phyloP scores from a whole-genome alignment of 108 stramenopile species.

The Poteriospumella lacustris region DNA sequence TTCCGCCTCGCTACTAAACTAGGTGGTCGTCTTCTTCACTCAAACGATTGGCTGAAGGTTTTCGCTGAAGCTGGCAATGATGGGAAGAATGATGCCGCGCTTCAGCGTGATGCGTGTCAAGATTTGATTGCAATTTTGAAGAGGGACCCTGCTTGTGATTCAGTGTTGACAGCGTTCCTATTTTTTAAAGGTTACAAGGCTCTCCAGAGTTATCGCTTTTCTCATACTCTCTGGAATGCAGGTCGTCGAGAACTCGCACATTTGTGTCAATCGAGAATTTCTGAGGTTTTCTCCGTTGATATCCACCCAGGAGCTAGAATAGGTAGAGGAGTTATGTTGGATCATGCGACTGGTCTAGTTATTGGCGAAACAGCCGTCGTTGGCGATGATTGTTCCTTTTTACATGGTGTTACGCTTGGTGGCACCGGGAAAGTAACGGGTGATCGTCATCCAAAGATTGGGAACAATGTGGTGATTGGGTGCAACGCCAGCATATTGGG shows the following conservation, averaged over 20 bases:
- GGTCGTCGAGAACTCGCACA: slow-evolving; percentile 52
- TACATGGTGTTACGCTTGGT: slow-evolving; percentile 62
- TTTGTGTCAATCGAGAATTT: slow-evolving; percentile 70
- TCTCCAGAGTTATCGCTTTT: slow-evolving; percentile 41
- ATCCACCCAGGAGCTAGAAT: slow-evolving; percentile 83
- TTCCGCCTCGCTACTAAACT: background rate
- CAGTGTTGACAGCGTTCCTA: slow-evolving; percentile 23
- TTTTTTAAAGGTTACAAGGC: slow-evolving; percentile 48
- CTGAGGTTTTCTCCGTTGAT: slow-evolving; percentile 72
- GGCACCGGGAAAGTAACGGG: slow-evolving; percentile 57
- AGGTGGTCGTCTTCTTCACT: background rate
- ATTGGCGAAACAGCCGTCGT: slow-evolving; percentile 62
- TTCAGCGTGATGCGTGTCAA: background rate
- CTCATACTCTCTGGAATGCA: slow-evolving; percentile 36
- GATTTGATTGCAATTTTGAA: background rate
- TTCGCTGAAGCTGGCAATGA: background rate
- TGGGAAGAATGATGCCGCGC: background rate
- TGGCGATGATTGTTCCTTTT: slow-evolving; percentile 55
- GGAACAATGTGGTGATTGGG: background rate
- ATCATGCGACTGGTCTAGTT: slow-evolving; percentile 62
- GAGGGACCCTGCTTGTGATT: slow-evolving; percentile 11
- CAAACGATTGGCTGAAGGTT: background rate
- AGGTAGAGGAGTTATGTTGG: slow-evolving; percentile 60
- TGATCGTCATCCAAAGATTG: slow-evolving; percentile 28
- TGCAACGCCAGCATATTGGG: background rate